phyloP scores from a whole-genome alignment of 148 eudicot genomes.

The Tetragonia tetragonoides region DNA sequence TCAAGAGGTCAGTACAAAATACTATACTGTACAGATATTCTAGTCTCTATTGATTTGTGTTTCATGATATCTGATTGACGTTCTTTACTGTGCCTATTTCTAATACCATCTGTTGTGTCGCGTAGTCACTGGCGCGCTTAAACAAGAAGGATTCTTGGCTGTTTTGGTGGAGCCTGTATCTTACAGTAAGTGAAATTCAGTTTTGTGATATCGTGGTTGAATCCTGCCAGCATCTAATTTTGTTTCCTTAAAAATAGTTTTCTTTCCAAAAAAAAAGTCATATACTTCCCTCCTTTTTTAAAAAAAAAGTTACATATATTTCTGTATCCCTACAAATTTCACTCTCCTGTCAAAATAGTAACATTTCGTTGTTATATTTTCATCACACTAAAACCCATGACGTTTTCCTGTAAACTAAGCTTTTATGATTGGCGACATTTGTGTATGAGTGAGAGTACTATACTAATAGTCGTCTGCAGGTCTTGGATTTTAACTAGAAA shows the following conservation, averaged over 20 bases:
- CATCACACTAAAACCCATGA: background rate
- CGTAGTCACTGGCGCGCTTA: conserved; percentile 91
- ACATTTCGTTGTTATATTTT: background rate
- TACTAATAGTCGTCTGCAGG: background rate
- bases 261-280: background rate
- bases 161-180: conserved; percentile 97
- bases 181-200: conserved; percentile 53
- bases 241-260: background rate
- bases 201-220: background rate
- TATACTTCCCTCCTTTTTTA: background rate
- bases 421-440: background rate
- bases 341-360: background rate
- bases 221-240: background rate
- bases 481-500: background rate
- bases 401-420: background rate
- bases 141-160: conserved; percentile 99
- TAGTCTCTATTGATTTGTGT: background rate
- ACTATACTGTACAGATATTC: background rate
- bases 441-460: background rate
- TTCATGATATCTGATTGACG: background rate
- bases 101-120: conserved; percentile 11
- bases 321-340: background rate
- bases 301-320: background rate
- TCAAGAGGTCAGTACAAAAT: conserved; percentile 68
- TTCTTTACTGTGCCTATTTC: conserved; percentile 8